These are phyloP conservation scores for Cyclotella distinguenda DNA, from an alignment of 108 stramenopile genomes.

Conservation along the genomic window DNA sequence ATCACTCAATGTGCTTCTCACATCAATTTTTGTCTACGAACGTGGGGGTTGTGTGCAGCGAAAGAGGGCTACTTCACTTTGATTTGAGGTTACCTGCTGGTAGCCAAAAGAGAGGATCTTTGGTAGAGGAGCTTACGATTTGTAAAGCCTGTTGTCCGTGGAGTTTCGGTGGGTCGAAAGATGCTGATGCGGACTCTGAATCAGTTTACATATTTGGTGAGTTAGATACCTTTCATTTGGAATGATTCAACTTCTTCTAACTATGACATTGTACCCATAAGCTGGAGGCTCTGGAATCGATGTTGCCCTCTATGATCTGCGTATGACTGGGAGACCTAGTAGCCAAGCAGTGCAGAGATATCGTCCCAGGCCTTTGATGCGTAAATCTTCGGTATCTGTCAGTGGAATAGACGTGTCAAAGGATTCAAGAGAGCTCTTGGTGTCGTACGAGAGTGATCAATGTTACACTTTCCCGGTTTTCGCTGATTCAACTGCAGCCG, in stretches of 20 bases:
- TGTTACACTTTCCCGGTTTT: constrained; percentile 81
- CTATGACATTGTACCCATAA: background rate
- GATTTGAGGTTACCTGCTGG: constrained; percentile 69
- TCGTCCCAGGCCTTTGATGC: constrained; percentile 41
- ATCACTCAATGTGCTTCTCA: constrained; percentile 72
- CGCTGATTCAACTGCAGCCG: constrained; percentile 40
- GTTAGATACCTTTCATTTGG: background rate
- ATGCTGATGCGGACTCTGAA: constrained; percentile 32
- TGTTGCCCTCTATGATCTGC: constrained; percentile 73
- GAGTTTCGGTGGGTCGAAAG: constrained; percentile 8
- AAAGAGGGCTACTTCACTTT: constrained; percentile 71
- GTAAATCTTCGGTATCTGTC: constrained; percentile 55
- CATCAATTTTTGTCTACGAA: constrained; percentile 67
- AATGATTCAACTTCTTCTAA: background rate
- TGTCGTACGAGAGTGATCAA: constrained; percentile 84
- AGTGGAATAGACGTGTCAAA: constrained; percentile 76
- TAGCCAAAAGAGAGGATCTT: constrained; percentile 53
- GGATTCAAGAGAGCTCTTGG: constrained; percentile 65
- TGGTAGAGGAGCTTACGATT: constrained; percentile 40
- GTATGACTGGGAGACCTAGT: constrained; percentile 55
- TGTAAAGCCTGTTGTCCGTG: constrained; percentile 75
- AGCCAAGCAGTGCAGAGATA: constrained; percentile 54
- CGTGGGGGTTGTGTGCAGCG: constrained; percentile 72
- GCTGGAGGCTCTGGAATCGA: constrained; percentile 59
- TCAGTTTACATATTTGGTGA: constrained; percentile 76